Evolutionary conservation across 73 alveolate genomes (phyloP).

Genomic region (Paraurostyla sp.): DNA sequence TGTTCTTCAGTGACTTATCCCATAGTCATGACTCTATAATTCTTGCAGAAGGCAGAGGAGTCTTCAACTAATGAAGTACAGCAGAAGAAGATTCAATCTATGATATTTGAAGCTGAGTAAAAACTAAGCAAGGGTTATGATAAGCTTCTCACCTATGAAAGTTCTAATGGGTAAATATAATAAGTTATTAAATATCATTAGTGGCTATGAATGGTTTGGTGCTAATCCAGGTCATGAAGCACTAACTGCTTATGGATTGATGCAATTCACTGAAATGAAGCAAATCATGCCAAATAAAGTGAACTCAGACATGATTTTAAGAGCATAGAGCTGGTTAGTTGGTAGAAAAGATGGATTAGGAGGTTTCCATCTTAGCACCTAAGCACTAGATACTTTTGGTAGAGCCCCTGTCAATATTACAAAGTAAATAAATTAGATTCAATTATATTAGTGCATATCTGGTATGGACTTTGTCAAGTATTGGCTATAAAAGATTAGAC

Average conservation of each 20-base stretch:
- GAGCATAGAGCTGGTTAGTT: slow-evolving; percentile 29
- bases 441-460: neutral
- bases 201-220: slow-evolving; percentile 82
- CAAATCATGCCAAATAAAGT: slow-evolving; percentile 43
- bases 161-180: slow-evolving; percentile 14
- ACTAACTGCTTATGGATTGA: slow-evolving; percentile 74
- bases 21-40: slow-evolving; percentile 63
- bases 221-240: slow-evolving; percentile 76
- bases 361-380: neutral
- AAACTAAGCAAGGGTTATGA: slow-evolving; percentile 54
- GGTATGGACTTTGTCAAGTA: slow-evolving; percentile 50
- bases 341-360: slow-evolving; percentile 34
- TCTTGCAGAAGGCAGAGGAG: slow-evolving; percentile 56
- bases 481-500: slow-evolving; percentile 53
- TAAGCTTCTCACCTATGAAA: slow-evolving; percentile 23
- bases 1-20: slow-evolving; percentile 76
- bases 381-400: slow-evolving; percentile 55
- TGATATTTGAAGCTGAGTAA: slow-evolving; percentile 43
- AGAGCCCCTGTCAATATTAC: slow-evolving; percentile 45
- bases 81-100: neutral
- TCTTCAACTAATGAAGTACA: neutral
- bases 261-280: slow-evolving; percentile 76
- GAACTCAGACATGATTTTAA: slow-evolving; percentile 24
- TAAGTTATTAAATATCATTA: neutral
- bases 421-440: neutral